A percentile compares a stretch with the other conserved stretches of the same genome.
Conservation (phyloP, 148 eudicot species). For the Rhododendron vialii region DNA sequence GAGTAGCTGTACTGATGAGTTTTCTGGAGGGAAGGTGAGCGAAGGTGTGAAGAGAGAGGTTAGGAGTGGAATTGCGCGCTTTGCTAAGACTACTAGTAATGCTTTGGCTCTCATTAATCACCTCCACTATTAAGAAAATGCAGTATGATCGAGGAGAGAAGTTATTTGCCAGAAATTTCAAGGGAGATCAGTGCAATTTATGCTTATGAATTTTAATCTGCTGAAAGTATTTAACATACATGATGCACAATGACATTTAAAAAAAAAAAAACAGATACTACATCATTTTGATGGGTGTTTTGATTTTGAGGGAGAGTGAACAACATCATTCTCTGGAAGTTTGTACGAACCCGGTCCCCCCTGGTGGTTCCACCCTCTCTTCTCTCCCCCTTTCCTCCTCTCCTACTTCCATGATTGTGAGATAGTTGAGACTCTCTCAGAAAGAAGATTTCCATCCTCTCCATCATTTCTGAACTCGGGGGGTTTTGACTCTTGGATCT, state of each 20-base stretch:
- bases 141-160: no score
- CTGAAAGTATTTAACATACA: not conserved
- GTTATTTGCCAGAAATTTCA: not conserved
- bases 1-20: conserved; percentile 54
- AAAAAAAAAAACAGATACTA: no score
- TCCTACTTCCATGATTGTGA: no score
- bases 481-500: no score
- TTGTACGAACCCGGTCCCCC: no score
- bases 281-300: not conserved
- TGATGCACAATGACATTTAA: no score
- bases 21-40: conserved; percentile 26
- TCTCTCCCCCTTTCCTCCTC: no score
- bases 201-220: not conserved
- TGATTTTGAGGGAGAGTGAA: not conserved
- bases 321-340: no score
- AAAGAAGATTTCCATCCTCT: no score
- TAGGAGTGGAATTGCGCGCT: conserved; percentile 7
- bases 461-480: no score
- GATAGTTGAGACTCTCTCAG: no score
- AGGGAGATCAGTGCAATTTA: not conserved
- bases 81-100: conserved; percentile 32
- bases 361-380: no score
- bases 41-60: conserved; percentile 24
- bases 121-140: conserved; percentile 12
- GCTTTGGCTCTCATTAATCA: conserved; percentile 48